Base-by-base conservation (phyloP, 257 asterid genomes). In the Primulina eburnea region DNA sequence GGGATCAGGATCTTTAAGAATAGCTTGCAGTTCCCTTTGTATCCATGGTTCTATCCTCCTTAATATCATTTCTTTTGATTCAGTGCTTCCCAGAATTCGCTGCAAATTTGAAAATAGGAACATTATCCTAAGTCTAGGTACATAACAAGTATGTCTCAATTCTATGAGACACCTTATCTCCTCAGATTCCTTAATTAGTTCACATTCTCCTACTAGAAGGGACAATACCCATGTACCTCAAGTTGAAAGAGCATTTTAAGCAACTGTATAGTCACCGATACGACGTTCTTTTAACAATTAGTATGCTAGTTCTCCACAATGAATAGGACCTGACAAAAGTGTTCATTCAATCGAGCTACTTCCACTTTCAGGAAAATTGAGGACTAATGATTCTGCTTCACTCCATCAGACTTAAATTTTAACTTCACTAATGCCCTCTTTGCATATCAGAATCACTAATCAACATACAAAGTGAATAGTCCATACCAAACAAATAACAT, bases 1-100 rank as follows among this genome's bases (percentile, higher is more conserved):
- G 38, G 92, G 89, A 78, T 86, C 84, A 29, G 89, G 92, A 73
- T 84, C 92, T 21, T 78, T 78, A 62, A 86, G 86, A 64, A 86
- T 56, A 65, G 88, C 92, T 63, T 84, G 84, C 68, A 86, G 80
- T 83, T 86, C 92, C 78, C 89, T 78, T 12, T 43, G 59, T 72
- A 86, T 77, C 89, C 92, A 86, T 24, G 85, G 83, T 57, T 80
- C 87, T 64, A 86, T 73, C 66, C 76, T 80, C 75, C 75, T 79
- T 10, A 84, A 55, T 57, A 82, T 65, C 71, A 47, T 61, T n/a
- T 72, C 76, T 71, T 64, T 80, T 12, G 74, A 74, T 40, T 78
- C 75, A 33, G 56, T 60, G 40, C 77, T 63, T 59, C 62, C 69
- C 32, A 6, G 55, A 28, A 76, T 66, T 66, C 60, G 66, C 92